Base-by-base conservation (phyloP, 108 stramenopile genomes). In the Asterionellopsis glacialis region DNA sequence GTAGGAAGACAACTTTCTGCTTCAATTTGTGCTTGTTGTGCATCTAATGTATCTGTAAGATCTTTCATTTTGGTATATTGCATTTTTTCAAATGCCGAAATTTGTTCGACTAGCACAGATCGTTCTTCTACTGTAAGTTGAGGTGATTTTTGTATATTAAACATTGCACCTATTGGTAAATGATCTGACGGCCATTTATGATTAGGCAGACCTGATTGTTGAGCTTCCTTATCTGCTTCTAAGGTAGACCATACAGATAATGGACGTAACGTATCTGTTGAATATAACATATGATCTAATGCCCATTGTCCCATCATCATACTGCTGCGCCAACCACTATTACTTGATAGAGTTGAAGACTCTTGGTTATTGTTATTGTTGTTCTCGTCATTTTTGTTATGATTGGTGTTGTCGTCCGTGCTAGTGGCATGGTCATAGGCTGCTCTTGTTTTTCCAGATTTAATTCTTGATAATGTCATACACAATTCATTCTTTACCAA, bases 251-350 rank as follows among this genome's bases (percentile, higher is more conserved):
- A 75, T 61, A 56, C 52, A 13, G 28, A 51, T 6, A 64, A 0
- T 10, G 68, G 62, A 14, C 41, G 41, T 0, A 76, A 55, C 11
- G 71, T 65, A 2, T 52, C 19, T 5, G 71, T 39, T 4, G 79
- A 73, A 63, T 76, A 80, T 10, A 80, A 21, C n/a, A 80, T 70
- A 56, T 80, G 79, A 63, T 80, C 79, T n/a, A 80, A 39, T 16
- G 60, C 55, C 79, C 79, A 80, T 16, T 68, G 59, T 16, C 43
- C 63, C 75, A 80, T 69, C 24, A 19, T 47, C 19, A 13, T 49
- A 40, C 15, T 22, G 54, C 24, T 39, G 54, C n/a, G n/a, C n/a
- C n/a, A n/a, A n/a, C n/a, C n/a, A n/a, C n/a, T n/a, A n/a, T n/a
- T n/a, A n/a, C n/a, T n/a, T n/a, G n/a, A n/a, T n/a, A n/a, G n/a